Evolutionary conservation across 139 green algal genomes (phyloP), one percentile per base, ranked within the genome.

Genomic region (Pseudopediastrum boryanum): DNA sequence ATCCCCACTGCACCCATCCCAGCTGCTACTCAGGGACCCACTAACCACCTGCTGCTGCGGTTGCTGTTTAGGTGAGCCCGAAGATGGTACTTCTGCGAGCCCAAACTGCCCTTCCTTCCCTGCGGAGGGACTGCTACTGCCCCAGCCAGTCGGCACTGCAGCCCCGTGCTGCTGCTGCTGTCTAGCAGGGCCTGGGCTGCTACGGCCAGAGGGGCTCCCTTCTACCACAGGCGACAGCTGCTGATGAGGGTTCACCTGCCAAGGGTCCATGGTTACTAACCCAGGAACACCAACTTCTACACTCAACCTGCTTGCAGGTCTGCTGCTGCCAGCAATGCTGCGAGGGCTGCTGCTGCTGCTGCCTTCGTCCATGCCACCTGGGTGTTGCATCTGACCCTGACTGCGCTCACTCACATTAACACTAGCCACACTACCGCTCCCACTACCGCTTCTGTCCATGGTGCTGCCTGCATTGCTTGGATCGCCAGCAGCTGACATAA

Each of bases 401-500:
- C n/a, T n/a, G n/a, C n/a, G n/a, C n/a, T n/a, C n/a, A n/a, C n/a
- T n/a, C n/a, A n/a, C n/a, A n/a, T n/a, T n/a, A n/a, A n/a, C n/a
- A n/a, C n/a, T n/a, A n/a, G 56, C 23, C 35, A n/a, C 56, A 66
- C 27, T 41, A 23, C 0, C 10, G 23, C 19, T 66, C 56, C 19
- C 19, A 29, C 61, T 70, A 38, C 16, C 36, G 64, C 36, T 71
- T 39, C 7, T 51, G 16, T 25, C 33, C 9, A 19, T 29, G 35
- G 8, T 52, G 64, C 64, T 51, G 10, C 71, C 71, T 36, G 38
- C 71, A 25, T 78, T 78, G 54, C 36, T 78, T 36, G 25, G 35
- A 10, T 64, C 51, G 39, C 36, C 51, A 66, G n/a, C 36, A 33
- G 46, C 50, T 39, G 9, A 23, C n/a, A 50, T 9, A 46, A 13